Evolutionary conservation across 1,139 yeast species (phyloP), one percentile per base, ranked within the genome.

Genomic region (Suhomyces maxii): DNA sequence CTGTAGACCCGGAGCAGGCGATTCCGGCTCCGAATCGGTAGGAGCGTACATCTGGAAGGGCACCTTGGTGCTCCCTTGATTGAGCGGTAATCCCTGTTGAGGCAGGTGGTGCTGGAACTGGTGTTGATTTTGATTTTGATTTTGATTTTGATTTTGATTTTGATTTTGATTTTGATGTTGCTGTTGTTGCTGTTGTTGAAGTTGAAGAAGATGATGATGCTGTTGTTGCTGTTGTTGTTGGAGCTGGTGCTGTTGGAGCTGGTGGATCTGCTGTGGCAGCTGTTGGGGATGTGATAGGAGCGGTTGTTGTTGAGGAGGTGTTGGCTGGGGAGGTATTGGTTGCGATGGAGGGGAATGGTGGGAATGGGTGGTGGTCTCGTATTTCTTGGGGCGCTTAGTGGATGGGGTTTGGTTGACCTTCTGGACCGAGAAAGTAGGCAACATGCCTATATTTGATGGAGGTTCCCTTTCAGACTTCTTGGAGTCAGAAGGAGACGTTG

Each of bases 401-500:
- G 30, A 34, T 14, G 14, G 43, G n/a, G 34, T 40, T 10, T 36
- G 26, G 26, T 14, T 33, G 41, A 45, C 12, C 32, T 45, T 46
- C 32, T 49, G 54, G 5, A 57, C 52, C 36, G 52, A 40, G 38
- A 59, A 60, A 11, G 54, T 32, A 3, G 62, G 60, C 40, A 50
- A 34, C 40, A 45, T 37, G 14, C 47, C 47, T 13, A 46, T 37
- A 33, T 26, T 34, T n/a, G 26, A 26, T 32, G 43, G 31, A 8
- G 42, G 40, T 9, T 42, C 43, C 23, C 18, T 26, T 12, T 35
- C 40, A 7, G 18, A 18, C 25, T 30, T 26, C 23, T 32, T 26
- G 12, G 39, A 9, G 13, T 37, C 39, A 8, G 44, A 26, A 3
- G 25, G 37, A n/a, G 36, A 14, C 8, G 31, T 14, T 8, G 35